Percentiles rank a stretch among this genome's conserved stretches.
phyloP scores from a whole-genome alignment of 176 grass and related monocot species.

The Paspalum notatum region DNA sequence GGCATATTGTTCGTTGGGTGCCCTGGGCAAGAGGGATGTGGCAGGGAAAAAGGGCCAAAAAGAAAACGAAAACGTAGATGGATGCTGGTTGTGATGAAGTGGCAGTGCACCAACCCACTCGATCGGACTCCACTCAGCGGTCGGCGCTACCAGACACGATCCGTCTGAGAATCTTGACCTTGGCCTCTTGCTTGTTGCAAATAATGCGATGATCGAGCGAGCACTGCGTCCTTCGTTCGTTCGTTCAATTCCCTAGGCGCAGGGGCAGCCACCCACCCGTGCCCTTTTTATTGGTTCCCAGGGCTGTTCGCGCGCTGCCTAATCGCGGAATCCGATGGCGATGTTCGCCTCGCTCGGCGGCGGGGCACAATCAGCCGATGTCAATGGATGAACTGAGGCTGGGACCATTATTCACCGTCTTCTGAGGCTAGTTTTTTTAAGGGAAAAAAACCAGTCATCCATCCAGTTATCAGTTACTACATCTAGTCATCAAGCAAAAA shows the following conservation, averaged over 20 bases:
- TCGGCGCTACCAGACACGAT: slow-evolving; percentile 63
- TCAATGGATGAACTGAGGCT: too few relatives aligned
- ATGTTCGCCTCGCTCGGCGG: too few relatives aligned
- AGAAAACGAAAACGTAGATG: neutral
- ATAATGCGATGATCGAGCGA: slow-evolving; percentile 41
- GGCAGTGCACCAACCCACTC: slow-evolving; percentile 40
- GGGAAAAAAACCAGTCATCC: too few relatives aligned
- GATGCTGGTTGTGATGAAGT: slow-evolving; percentile 18
- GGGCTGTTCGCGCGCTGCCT: too few relatives aligned
- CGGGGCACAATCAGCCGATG: too few relatives aligned
- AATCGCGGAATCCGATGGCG: too few relatives aligned
- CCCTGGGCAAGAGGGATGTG: slow-evolving; percentile 47
- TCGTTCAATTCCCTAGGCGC: neutral
- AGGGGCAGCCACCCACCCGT: slow-evolving; percentile 28
- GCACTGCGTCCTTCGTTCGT: neutral
- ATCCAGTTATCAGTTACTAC: too few relatives aligned
- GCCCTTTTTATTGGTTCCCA: neutral
- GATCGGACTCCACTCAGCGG: slow-evolving; percentile 22
- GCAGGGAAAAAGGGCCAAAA: neutral
- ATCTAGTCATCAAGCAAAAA: too few relatives aligned
- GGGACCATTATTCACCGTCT: too few relatives aligned
- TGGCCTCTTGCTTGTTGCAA: slow-evolving; percentile 51
- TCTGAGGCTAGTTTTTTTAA: too few relatives aligned
- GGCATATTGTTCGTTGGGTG: slow-evolving; percentile 10
- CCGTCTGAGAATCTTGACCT: slow-evolving; percentile 97